Evolutionary conservation across 2,329 filamentous ascomycete genomes (phyloP).

Genomic region (Exophiala xenobiotica): DNA sequence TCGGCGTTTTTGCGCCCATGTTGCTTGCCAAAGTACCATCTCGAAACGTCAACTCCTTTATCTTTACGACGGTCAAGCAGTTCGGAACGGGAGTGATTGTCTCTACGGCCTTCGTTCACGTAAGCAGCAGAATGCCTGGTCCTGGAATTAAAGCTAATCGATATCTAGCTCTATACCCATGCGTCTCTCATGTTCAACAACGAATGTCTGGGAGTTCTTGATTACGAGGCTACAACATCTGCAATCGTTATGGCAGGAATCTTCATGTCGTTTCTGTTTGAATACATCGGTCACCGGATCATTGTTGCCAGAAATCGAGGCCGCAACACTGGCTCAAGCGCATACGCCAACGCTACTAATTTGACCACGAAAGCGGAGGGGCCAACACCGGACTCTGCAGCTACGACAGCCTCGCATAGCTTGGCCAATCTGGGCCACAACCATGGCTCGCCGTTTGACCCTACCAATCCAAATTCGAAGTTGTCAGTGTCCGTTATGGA

Average conservation of each 20-base stretch:
- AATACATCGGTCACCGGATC: constrained; percentile 64
- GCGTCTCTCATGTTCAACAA: constrained; percentile 71
- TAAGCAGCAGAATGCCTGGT: constrained; percentile 28
- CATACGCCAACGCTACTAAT: neutral
- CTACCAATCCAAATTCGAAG: constrained; percentile 45
- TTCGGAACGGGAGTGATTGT: constrained; percentile 44
- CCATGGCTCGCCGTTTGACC: constrained; percentile 35
- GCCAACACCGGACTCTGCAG: constrained; percentile 27
- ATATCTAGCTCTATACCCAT: constrained; percentile 68
- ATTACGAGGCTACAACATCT: constrained; percentile 68
- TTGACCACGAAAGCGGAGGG: constrained; percentile 25
- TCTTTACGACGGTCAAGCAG: constrained; percentile 67
- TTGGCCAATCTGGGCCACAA: constrained; percentile 35
- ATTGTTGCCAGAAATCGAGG: constrained; percentile 36
- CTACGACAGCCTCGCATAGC: neutral
- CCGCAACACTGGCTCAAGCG: neutral
- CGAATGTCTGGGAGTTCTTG: constrained; percentile 63
- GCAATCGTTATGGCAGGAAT: constrained; percentile 73
- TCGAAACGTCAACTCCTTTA: constrained; percentile 45
- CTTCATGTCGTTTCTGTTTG: constrained; percentile 70
- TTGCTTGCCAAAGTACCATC: constrained; percentile 60
- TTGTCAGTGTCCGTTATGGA: constrained; percentile 69
- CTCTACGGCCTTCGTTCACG: constrained; percentile 42
- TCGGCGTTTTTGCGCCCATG: constrained; percentile 69
- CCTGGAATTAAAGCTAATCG: too few species aligned